A percentile compares a stretch with the other conserved stretches of the same genome.
Conservation (phyloP, 2,329 filamentous ascomycete species). For the Fusarium liriodendri region DNA sequence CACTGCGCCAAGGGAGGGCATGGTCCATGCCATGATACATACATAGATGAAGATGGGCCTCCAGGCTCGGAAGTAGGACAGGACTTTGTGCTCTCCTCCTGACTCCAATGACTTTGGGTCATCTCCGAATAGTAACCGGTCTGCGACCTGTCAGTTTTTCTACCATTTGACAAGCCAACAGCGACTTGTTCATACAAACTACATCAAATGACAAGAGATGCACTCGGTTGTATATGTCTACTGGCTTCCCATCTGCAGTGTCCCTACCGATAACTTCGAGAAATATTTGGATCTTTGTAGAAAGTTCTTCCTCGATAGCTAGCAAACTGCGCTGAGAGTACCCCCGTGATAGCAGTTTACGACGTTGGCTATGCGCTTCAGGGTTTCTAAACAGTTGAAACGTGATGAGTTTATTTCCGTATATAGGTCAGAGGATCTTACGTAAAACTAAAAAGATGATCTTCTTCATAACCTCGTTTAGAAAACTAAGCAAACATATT, state of each 20-base stretch:
- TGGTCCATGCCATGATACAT: neutral
- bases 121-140: conserved; percentile 1
- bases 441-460: conserved; percentile 4
- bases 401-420: too few species aligned
- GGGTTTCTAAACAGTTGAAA: neutral
- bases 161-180: neutral
- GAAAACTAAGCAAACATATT: neutral
- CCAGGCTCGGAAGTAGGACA: conserved; percentile 1
- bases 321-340: neutral
- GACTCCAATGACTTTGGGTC: neutral
- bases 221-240: neutral
- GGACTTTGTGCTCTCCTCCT: neutral
- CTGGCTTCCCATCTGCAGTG: neutral
- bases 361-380: neutral
- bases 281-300: neutral
- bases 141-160: neutral
- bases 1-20: too few species aligned
- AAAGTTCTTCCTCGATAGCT: neutral
- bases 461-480: neutral
- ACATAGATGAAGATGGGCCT: conserved; percentile 7
- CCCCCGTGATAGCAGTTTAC: neutral
- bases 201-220: conserved; percentile 2
- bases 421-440: neutral
- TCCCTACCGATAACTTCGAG: neutral
- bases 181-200: neutral